These are phyloP conservation scores for Nakazawaea wyomingensis DNA, from an alignment of 805 yeast species.

Conservation along the genomic window DNA sequence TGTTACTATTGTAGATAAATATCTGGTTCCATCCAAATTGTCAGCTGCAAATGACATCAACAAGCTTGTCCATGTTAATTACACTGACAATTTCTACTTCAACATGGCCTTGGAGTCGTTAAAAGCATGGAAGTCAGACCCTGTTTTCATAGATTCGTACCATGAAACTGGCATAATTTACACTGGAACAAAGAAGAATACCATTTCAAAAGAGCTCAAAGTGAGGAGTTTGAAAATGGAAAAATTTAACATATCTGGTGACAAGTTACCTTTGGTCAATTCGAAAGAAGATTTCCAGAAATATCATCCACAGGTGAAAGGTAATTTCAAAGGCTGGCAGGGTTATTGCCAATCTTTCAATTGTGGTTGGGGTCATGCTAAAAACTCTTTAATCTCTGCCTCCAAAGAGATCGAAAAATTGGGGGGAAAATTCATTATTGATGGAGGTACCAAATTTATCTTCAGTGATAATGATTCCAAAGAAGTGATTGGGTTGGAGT, in stretches of 20 bases:
- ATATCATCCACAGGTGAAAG: constrained; percentile 16
- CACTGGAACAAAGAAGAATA: constrained; percentile 10
- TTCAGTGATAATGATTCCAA: constrained; percentile 16
- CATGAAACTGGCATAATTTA: constrained; percentile 26
- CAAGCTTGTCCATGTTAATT: constrained; percentile 29
- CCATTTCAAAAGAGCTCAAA: neutral
- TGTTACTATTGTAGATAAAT: constrained; percentile 21
- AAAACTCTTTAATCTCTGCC: constrained; percentile 21
- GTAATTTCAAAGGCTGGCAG: constrained; percentile 19
- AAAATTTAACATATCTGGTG: neutral
- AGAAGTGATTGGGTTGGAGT: constrained; percentile 8
- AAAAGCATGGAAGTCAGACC: constrained; percentile 23
- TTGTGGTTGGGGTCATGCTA: constrained; percentile 30
- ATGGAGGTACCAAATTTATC: constrained; percentile 16
- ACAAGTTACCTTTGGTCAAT: constrained; percentile 5
- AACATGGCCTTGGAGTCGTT: constrained; percentile 26
- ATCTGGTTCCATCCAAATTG: constrained; percentile 26
- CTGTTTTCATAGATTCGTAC: constrained; percentile 19
- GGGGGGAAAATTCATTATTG: constrained; percentile 28
- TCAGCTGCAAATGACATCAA: constrained; percentile 29
- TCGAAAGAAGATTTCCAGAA: constrained; percentile 6
- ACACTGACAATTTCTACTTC: constrained; percentile 21
- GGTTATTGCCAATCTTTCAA: constrained; percentile 19
- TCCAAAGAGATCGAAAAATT: constrained; percentile 20
- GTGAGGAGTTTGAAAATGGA: constrained; percentile 5